A percentile compares a stretch with the other conserved stretches of the same genome.
These are phyloP conservation scores for Fusarium chlamydosporum DNA, from an alignment of 2,329 filamentous ascomycete genomes.

Conservation along the genomic window DNA sequence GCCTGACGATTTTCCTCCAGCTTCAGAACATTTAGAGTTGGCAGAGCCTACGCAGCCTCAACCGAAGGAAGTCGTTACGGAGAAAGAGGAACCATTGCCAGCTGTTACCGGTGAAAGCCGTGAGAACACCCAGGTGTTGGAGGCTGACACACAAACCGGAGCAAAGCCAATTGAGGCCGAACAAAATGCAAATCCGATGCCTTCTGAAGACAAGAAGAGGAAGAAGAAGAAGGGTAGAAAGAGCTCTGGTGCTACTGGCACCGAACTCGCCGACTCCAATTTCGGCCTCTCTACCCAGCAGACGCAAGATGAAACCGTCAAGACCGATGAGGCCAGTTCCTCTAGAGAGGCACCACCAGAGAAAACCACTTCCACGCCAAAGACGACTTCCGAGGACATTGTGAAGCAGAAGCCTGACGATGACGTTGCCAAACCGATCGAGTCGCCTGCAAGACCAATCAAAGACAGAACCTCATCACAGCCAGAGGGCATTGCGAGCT, in stretches of 20 bases:
- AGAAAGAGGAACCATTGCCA: background rate
- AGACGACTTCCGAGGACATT: constrained; percentile 6
- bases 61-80: background rate
- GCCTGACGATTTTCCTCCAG: background rate
- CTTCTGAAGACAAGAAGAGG: constrained; percentile 39
- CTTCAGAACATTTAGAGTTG: background rate
- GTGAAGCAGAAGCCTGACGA: background rate
- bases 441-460: background rate
- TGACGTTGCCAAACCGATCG: constrained; percentile 4
- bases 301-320: background rate
- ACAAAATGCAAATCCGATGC: background rate
- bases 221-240: constrained; percentile 31
- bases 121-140: background rate
- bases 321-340: background rate
- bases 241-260: background rate
- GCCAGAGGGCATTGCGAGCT: constrained; percentile 27
- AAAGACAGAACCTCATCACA: constrained; percentile 9
- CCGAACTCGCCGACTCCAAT: background rate
- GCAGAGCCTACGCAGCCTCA: background rate
- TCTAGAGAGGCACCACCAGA: background rate
- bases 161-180: background rate
- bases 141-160: background rate
- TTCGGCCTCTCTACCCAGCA: constrained; percentile 1
- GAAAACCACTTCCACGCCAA: background rate
- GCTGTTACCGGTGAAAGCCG: background rate